A percentile compares a stretch with the other conserved stretches of the same genome.
These are phyloP conservation scores for Tanozyma kutaoensis DNA, from an alignment of 805 yeast genomes.

Conservation along the genomic window DNA sequence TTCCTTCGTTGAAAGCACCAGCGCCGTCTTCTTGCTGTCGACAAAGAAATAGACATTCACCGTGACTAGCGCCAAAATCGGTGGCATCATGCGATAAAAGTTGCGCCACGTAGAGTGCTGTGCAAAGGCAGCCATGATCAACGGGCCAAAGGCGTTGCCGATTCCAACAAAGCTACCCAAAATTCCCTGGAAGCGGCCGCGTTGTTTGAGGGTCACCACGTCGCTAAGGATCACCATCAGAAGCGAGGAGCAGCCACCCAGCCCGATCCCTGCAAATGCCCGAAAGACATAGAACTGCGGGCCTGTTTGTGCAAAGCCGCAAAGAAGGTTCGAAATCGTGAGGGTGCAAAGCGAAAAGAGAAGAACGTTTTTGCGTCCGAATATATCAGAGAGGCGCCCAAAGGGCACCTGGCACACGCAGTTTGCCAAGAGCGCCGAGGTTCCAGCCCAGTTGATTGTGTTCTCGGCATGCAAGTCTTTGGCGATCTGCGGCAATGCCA, in stretches of 20 bases:
- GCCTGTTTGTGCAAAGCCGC: conserved; percentile 29
- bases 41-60: conserved; percentile 19
- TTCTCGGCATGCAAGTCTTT: conserved; percentile 30
- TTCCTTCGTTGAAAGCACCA: neutral
- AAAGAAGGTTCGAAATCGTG: conserved; percentile 29
- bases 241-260: conserved; percentile 40
- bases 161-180: conserved; percentile 36
- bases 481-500: conserved; percentile 36
- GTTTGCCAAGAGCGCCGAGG: conserved; percentile 54
- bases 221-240: conserved; percentile 42
- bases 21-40: conserved; percentile 13
- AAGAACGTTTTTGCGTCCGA: conserved; percentile 37
- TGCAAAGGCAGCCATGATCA: conserved; percentile 38
- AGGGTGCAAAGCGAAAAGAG: conserved; percentile 31
- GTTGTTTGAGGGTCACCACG: conserved; percentile 36
- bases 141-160: conserved; percentile 44
- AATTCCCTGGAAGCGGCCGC: conserved; percentile 44
- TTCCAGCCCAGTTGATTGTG: conserved; percentile 59
- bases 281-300: conserved; percentile 34
- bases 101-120: conserved; percentile 36
- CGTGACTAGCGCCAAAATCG: conserved; percentile 21
- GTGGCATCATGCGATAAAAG: conserved; percentile 35
- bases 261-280: conserved; percentile 47
- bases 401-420: conserved; percentile 66
- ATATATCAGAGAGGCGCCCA: conserved; percentile 57